Evolutionary conservation across 2,329 filamentous ascomycete genomes (phyloP), one percentile per base, ranked within the genome.

Genomic region (Aspergillus thermomutatus): DNA sequence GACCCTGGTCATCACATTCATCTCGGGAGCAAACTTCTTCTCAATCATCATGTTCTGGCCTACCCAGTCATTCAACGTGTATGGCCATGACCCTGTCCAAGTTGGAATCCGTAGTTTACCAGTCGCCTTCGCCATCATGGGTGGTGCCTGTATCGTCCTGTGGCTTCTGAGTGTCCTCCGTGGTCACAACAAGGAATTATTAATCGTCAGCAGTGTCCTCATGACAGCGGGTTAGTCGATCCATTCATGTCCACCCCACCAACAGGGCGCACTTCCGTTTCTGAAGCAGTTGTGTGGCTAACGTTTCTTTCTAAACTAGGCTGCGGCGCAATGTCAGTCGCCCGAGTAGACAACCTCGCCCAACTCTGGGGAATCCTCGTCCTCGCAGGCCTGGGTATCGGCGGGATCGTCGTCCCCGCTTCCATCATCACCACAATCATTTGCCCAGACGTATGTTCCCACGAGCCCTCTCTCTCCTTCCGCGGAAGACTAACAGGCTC

Each of bases 341-440:
- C 79, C 0, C 72, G 71, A 2, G 68, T 74, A 3, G 76, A 85
- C 68, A 87, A 86, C 63, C 75, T 86, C 52, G 62, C 77, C 57
- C 72, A 76, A 19, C 72, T 86, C 17, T 87, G 82, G 74, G 80
- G 77, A 14, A 72, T 88, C 26, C 75, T 89, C n/a, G 74, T 83
- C 14, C 66, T 89, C 4, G 84, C 85, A 1, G 82, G 84, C 4
- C 69, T 89, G 2, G 87, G 87, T 6, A 84, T 89, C 4, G 87
- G 87, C 6, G 87, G 84, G 1, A 86, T 89, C 51, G 82, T 89
- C 17, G 83, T 90, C 4, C 87, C 87, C 0, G 82, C 84, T 1
- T 85, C 83, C 1, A 87, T 89, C 62, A 87, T 89, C 56, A 84
- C 84, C 6, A 86, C 85, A 9, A 88, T 89, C 63, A 85, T 89